A percentile compares a stretch with the other conserved stretches of the same genome.
Conservation (phyloP, 306 rosid species). For the Canavalia ensiformis region DNA sequence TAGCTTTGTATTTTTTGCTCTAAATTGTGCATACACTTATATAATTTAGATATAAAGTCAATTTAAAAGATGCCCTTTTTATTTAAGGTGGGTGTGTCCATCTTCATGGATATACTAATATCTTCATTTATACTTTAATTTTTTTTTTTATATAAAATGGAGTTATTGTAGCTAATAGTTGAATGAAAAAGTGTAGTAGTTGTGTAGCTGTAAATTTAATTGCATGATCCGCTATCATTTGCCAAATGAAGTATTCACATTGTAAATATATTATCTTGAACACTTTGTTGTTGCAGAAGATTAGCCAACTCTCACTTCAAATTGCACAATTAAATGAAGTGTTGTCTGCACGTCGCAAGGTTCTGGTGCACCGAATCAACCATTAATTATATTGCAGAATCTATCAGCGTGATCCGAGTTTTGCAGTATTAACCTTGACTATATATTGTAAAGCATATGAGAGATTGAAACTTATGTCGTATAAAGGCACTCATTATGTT, state of each 20-base stretch:
- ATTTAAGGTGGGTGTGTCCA: no score
- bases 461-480: not conserved
- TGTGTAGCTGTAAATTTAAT: not conserved
- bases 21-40: no score
- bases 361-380: constrained; percentile 61
- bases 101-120: not conserved
- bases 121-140: not conserved
- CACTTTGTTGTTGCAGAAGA: constrained; percentile 56
- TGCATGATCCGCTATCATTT: not conserved
- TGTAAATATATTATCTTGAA: not conserved
- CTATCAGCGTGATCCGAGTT: not conserved
- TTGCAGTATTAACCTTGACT: not conserved
- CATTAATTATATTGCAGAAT: constrained; percentile 30
- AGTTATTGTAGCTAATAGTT: not conserved
- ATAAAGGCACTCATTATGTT: not conserved
- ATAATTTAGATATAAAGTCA: no score
- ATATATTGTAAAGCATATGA: not conserved
- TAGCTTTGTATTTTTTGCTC: no score
- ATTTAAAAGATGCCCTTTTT: no score
- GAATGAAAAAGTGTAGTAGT: not conserved
- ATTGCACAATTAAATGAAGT: constrained; percentile 69
- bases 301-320: constrained; percentile 60
- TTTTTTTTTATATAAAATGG: not conserved
- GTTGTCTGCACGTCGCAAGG: constrained; percentile 63
- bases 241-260: not conserved